Conservation (phyloP, 1,284 basidiomycete genomes). For the Pseudomicrostroma phylloplanum region DNA sequence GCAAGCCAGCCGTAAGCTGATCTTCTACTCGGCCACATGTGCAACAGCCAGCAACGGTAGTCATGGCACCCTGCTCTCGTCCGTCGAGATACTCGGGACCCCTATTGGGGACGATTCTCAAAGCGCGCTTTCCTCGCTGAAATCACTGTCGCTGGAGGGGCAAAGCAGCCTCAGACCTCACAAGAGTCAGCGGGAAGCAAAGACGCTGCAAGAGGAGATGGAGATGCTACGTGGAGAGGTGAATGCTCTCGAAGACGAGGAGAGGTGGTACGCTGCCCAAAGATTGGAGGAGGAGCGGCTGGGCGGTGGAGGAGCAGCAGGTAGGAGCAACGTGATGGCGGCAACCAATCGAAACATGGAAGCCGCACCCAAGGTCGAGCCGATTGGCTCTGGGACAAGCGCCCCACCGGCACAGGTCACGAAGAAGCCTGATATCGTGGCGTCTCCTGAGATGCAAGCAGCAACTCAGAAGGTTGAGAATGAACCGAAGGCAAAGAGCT, state of each 20-base stretch:
- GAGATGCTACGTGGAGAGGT: background rate
- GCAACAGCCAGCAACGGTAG: background rate
- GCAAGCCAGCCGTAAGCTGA: too few relatives aligned
- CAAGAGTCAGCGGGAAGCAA: background rate
- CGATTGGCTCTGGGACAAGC: too few relatives aligned
- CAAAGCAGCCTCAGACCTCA: background rate
- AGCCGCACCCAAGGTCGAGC: too few relatives aligned
- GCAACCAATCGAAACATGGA: too few relatives aligned
- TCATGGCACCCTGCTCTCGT: background rate
- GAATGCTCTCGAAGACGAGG: background rate
- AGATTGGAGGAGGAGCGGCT: background rate
- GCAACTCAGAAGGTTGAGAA: too few relatives aligned
- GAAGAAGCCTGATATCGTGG: too few relatives aligned
- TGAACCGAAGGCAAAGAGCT: too few relatives aligned
- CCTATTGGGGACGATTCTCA: background rate
- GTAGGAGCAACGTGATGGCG: too few relatives aligned
- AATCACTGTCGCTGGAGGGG: background rate
- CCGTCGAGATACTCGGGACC: background rate
- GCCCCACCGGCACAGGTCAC: too few relatives aligned
- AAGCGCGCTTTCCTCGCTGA: background rate
- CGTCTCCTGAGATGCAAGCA: too few relatives aligned
- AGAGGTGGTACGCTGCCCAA: background rate
- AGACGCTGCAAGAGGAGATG: conserved; percentile 2
- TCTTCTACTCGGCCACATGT: background rate
- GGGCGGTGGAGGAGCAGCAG: too few relatives aligned